A percentile compares a stretch with the other conserved stretches of the same genome.
Evolutionary conservation across 2,329 filamentous ascomycete genomes (phyloP).

Genomic region (Hypocreales sp.): DNA sequence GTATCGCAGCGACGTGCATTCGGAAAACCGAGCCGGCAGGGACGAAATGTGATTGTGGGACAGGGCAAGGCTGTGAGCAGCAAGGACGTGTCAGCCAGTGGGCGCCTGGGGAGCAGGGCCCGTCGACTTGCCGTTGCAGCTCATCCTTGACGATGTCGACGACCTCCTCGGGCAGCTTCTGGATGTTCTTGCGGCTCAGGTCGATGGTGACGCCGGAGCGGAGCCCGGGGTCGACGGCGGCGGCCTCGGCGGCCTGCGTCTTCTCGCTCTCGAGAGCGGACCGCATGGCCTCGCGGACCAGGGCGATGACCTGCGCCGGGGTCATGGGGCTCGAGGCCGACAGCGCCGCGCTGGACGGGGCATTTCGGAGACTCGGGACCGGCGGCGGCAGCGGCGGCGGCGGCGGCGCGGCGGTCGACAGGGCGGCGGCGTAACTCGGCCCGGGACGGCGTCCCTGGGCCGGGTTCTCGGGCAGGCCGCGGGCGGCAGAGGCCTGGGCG

Average conservation of each 20-base stretch:
- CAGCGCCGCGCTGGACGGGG: slow-evolving; percentile 29
- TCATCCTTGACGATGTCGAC: slow-evolving; percentile 61
- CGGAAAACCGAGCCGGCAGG: slow-evolving; percentile 56
- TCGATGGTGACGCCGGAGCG: slow-evolving; percentile 65
- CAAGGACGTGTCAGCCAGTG: slow-evolving; percentile 5
- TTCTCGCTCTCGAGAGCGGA: slow-evolving; percentile 52
- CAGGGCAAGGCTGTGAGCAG: slow-evolving; percentile 46
- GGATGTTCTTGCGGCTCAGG: slow-evolving; percentile 60
- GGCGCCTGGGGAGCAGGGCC: slow-evolving; percentile 1
- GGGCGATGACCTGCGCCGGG: slow-evolving; percentile 45
- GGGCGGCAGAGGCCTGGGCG: slow-evolving; percentile 11
- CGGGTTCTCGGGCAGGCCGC: slow-evolving; percentile 25
- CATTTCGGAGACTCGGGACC: slow-evolving; percentile 30
- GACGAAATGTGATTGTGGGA: slow-evolving; percentile 63
- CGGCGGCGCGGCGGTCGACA: slow-evolving; percentile 4
- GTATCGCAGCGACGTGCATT: slow-evolving; percentile 65
- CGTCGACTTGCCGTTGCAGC: slow-evolving; percentile 45
- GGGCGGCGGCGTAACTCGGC: slow-evolving; percentile 19
- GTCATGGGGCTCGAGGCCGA: slow-evolving; percentile 37
- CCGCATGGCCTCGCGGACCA: slow-evolving; percentile 52
- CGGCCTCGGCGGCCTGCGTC: slow-evolving; percentile 44
- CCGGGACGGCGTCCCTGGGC: slow-evolving; percentile 21
- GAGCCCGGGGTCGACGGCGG: slow-evolving; percentile 40
- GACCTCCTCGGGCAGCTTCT: slow-evolving; percentile 55
- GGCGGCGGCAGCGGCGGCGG: slow-evolving; percentile 26